Percentiles rank a stretch among this genome's conserved stretches.
Conservation (phyloP, 129 eudicot species). For the Centaurea solstitialis region DNA sequence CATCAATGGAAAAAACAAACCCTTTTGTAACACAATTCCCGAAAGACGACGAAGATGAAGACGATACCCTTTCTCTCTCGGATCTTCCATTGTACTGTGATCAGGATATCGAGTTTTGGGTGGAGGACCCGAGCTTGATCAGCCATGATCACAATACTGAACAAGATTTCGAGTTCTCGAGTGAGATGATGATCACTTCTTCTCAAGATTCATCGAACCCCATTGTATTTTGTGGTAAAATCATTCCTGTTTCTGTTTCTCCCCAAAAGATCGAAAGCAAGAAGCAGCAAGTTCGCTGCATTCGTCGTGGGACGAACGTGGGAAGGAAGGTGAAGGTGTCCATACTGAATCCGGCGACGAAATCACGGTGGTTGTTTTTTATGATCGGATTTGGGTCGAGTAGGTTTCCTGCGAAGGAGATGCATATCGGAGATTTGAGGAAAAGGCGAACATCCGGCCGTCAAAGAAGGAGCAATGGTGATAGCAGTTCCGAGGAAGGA, state of each 20-base stretch:
- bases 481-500: background rate
- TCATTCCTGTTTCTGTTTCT: conserved; percentile 26
- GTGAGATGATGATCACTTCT: conserved; percentile 39
- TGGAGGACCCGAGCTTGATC: conserved; percentile 1
- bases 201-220: conserved; percentile 17
- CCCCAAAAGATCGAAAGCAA: background rate
- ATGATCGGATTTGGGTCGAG: conserved; percentile 37
- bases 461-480: background rate
- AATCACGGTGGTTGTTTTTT: conserved; percentile 45
- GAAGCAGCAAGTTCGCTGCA: background rate
- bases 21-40: background rate
- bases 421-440: conserved; percentile 50
- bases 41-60: conserved; percentile 19
- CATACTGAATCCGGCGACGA: conserved; percentile 26
- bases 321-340: conserved; percentile 26
- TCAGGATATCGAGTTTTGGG: background rate
- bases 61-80: conserved; percentile 40
- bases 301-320: background rate
- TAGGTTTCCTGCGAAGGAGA: conserved; percentile 22
- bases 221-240: conserved; percentile 57
- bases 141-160: conserved; percentile 1
- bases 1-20: conserved; percentile 10
- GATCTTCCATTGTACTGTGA: conserved; percentile 27
- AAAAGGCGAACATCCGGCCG: conserved; percentile 31
- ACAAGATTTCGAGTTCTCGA: conserved; percentile 56